Base-by-base conservation (phyloP, 2,329 filamentous ascomycete species). In the Ascochyta rabiei region DNA sequence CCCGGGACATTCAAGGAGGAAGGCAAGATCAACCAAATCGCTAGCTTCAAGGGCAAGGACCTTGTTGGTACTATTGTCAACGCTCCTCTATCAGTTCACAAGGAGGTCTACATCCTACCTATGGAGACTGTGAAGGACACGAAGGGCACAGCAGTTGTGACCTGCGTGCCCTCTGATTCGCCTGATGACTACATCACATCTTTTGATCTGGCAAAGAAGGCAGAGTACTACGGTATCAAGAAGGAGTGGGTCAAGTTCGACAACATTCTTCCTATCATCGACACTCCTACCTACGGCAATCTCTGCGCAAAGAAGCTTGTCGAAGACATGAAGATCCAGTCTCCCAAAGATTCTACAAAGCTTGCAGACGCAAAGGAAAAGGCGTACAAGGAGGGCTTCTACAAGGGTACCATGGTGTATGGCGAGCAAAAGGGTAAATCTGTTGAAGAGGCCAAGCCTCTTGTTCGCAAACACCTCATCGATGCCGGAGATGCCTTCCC, bases 381-480 rank as follows among this genome's bases (percentile, higher is more conserved):
- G 62, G 93, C 95, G 0, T 99, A 99, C 83, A 96, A 95, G 77
- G 93, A 97, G 72, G 95, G 93, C 15, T 98, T 91, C 81, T 99
- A 99, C 81, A 92, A 96, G 79, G 95, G 95, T 63, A 89, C 84
- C 53, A 90, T 99, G 87, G 81, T 92, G 60, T 84, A 91, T 57
- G 95, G 95, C 53, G 90, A 96, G 26, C 96, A 90, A 78, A 89
- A 88, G 75, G 95, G 93, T 46, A 85, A 93, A 76, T 84, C 90
- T 63, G 95, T 99, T 7, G 89, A 95, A 73, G 84, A 85, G 50
- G 93, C 90, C 30, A 97, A 97, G 80, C 87, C 89, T 60, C 89
- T 96, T 72, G 91, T 97, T 41, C 85, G 89, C 60, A 82, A 89
- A 70, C 82, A 90, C 66, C 82, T 98, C 56, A 84, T 96, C 56